These are phyloP conservation scores for Paracamarosporium sp. DNA, from an alignment of 2,329 filamentous ascomycete genomes.

Conservation along the genomic window DNA sequence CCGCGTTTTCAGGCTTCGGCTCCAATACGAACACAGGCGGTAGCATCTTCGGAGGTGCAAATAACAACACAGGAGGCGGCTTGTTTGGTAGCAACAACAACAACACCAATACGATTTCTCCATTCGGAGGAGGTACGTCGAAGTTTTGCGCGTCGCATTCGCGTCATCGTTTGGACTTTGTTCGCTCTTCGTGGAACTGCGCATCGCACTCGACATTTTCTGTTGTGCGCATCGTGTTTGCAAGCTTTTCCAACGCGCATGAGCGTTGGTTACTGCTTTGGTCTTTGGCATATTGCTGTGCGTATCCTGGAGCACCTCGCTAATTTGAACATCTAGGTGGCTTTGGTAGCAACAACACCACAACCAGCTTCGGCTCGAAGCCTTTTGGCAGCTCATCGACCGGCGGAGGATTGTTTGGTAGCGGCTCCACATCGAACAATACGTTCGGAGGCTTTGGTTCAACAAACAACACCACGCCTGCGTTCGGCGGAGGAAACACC, in stretches of 20 bases:
- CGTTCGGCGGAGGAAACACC: constrained; percentile 43
- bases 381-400: constrained; percentile 54
- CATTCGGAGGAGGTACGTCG: constrained; percentile 48
- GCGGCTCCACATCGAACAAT: constrained; percentile 15
- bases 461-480: constrained; percentile 33
- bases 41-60: constrained; percentile 43
- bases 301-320: constrained; percentile 5
- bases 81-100: constrained; percentile 40
- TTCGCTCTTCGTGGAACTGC: constrained; percentile 1
- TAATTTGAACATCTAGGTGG: constrained; percentile 41
- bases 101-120: constrained; percentile 39
- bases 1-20: constrained; percentile 49
- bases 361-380: constrained; percentile 39
- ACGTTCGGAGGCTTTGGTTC: constrained; percentile 40
- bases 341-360: constrained; percentile 48
- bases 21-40: constrained; percentile 40
- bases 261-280: background rate
- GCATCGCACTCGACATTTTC: background rate
- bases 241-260: background rate
- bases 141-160: constrained; percentile 41
- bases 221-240: background rate
- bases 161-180: constrained; percentile 24
- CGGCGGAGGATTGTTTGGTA: constrained; percentile 43
- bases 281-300: background rate
- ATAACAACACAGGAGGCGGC: constrained; percentile 35